These are phyloP conservation scores for Berkeleyomyces rouxiae DNA, from an alignment of 2,329 filamentous ascomycete species.

Conservation along the genomic window DNA sequence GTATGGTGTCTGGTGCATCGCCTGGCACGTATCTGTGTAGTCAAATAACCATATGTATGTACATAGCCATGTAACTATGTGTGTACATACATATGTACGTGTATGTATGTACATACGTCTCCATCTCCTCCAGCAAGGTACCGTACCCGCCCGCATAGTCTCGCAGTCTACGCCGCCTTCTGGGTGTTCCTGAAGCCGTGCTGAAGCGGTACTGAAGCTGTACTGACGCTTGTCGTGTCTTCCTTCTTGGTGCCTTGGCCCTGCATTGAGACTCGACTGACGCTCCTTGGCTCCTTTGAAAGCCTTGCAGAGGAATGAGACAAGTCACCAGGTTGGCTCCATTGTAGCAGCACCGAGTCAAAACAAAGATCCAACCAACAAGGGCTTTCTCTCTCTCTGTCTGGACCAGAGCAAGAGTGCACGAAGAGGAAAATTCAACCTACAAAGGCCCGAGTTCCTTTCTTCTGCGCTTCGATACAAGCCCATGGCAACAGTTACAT, in stretches of 20 bases:
- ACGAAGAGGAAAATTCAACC: background rate
- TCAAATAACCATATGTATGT: background rate
- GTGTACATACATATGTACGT: background rate
- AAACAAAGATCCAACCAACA: background rate
- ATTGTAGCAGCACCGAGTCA: background rate
- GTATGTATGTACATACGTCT: background rate
- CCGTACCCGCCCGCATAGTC: background rate
- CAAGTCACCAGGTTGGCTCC: too few species aligned
- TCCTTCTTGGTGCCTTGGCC: background rate
- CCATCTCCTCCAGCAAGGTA: background rate
- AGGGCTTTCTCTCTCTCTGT: background rate
- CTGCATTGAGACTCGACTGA: background rate
- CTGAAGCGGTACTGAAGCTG: background rate
- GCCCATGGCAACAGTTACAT: background rate
- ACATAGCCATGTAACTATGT: background rate
- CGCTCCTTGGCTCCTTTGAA: background rate
- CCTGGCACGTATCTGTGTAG: background rate
- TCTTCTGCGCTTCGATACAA: background rate
- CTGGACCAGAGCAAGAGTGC: background rate
- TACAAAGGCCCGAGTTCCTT: background rate
- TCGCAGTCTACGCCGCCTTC: background rate
- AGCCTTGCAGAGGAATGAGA: background rate
- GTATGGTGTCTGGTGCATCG: too few species aligned
- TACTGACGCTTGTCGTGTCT: background rate
- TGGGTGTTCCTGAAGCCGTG: slow-evolving; percentile 5